Conservation (phyloP, 1,284 basidiomycete species). For the Grifola frondosa region DNA sequence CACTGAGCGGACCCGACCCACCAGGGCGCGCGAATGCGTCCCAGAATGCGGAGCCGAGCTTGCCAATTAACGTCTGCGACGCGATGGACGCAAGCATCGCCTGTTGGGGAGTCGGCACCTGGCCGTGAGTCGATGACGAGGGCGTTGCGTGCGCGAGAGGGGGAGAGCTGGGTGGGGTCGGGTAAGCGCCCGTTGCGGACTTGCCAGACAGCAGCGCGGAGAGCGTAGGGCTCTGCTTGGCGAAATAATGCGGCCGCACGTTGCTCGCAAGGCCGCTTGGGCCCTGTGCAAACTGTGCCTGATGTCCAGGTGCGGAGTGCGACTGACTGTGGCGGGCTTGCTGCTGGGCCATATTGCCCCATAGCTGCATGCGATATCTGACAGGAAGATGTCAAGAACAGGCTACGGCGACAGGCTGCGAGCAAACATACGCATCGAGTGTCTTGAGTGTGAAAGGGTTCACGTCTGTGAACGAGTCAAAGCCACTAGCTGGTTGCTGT, state of each 20-base stretch:
- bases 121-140: slow-evolving; percentile 9
- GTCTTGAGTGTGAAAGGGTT: slow-evolving; percentile 83
- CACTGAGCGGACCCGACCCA: slow-evolving; percentile 16
- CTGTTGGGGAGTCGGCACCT: slow-evolving; percentile 36
- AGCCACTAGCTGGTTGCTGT: slow-evolving; percentile 30
- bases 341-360: slow-evolving; percentile 73
- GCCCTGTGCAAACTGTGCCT: slow-evolving; percentile 14
- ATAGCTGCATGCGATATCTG: slow-evolving; percentile 81
- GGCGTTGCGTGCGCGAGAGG: slow-evolving; percentile 16
- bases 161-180: slow-evolving; percentile 33
- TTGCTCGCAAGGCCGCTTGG: slow-evolving; percentile 50
- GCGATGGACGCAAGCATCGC: slow-evolving; percentile 66
- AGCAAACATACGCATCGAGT: slow-evolving; percentile 62
- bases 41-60: slow-evolving; percentile 74
- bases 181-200: slow-evolving; percentile 27
- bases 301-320: slow-evolving; percentile 22
- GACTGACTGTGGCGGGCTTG: slow-evolving; percentile 31
- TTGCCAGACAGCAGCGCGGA: slow-evolving; percentile 55
- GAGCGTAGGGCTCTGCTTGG: slow-evolving; percentile 28
- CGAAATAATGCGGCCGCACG: slow-evolving; percentile 60
- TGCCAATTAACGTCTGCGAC: slow-evolving; percentile 65
- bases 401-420: not conserved
- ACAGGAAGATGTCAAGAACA: slow-evolving; percentile 8
- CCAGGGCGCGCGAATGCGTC: slow-evolving; percentile 71
- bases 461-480: slow-evolving; percentile 71